Evolutionary conservation across 140 eudicot genomes (phyloP).

Genomic region (Stevia rebaudiana): DNA sequence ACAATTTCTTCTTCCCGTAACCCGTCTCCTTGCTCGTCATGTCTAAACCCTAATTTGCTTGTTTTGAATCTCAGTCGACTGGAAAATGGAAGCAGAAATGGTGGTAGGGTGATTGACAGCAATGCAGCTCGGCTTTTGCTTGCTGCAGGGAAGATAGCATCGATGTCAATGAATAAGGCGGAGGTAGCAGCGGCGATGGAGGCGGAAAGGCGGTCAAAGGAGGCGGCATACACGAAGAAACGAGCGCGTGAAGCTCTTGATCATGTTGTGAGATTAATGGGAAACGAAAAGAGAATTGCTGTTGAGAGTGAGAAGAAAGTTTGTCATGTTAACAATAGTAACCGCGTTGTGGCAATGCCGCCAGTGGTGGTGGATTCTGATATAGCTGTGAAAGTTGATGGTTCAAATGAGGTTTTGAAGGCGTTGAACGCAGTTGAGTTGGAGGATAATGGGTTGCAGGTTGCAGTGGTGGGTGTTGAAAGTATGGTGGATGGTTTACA

Average conservation of each 20-base stretch:
- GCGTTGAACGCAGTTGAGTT: conserved; percentile 65
- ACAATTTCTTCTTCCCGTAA: conserved; percentile 20
- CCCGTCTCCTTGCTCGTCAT: conserved; percentile 56
- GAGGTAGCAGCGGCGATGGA: conserved; percentile 43
- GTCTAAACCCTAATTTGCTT: conserved; percentile 43
- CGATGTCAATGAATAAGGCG: conserved; percentile 55
- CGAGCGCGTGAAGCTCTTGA: conserved; percentile 78
- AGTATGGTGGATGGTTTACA: conserved; percentile 10
- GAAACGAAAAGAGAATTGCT: conserved; percentile 32
- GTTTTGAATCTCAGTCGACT: conserved; percentile 31
- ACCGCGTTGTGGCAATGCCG: background rate
- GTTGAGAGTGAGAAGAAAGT: conserved; percentile 21
- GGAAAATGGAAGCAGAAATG: conserved; percentile 15
- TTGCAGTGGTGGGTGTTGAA: conserved; percentile 9
- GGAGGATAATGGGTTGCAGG: conserved; percentile 31
- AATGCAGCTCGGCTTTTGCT: conserved; percentile 47
- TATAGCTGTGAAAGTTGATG: conserved; percentile 34
- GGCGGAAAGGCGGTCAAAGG: conserved; percentile 63
- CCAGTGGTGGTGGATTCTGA: conserved; percentile 4
- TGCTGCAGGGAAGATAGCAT: conserved; percentile 67
- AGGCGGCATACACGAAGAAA: conserved; percentile 67
- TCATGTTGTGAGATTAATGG: conserved; percentile 41
- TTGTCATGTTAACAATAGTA: background rate
- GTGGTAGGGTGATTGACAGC: conserved; percentile 41
- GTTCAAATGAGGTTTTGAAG: conserved; percentile 45